Evolutionary conservation across 2,329 filamentous ascomycete genomes (phyloP).

Genomic region (Thielaviopsis punctulata): DNA sequence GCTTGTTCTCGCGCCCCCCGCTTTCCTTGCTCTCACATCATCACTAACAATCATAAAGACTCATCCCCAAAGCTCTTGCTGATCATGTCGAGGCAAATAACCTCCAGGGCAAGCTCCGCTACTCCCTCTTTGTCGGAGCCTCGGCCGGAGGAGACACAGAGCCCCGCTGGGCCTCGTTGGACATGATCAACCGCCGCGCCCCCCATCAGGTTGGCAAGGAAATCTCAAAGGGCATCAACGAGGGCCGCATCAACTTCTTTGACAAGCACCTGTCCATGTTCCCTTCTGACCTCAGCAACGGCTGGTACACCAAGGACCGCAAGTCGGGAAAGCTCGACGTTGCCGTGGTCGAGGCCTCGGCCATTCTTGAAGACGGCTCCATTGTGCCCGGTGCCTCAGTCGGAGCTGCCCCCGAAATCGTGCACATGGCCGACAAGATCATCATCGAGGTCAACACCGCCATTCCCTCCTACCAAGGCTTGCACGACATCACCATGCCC

Average conservation of each 20-base stretch:
- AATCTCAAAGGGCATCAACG: constrained; percentile 81
- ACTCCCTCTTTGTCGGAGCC: constrained; percentile 78
- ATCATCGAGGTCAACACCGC: constrained; percentile 87
- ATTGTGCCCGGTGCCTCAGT: constrained; percentile 78
- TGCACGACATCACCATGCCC: constrained; percentile 85
- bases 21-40: not conserved
- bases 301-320: constrained; percentile 70
- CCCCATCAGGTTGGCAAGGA: constrained; percentile 85
- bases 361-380: constrained; percentile 75
- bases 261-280: constrained; percentile 93
- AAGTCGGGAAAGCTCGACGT: constrained; percentile 61
- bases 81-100: constrained; percentile 80
- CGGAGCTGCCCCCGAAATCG: constrained; percentile 67
- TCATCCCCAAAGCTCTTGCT: constrained; percentile 58
- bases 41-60: not conserved
- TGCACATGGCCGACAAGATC: constrained; percentile 85
- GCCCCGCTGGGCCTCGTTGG: constrained; percentile 72
- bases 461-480: constrained; percentile 66
- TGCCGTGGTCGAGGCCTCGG: constrained; percentile 68
- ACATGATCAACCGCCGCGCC: constrained; percentile 76
- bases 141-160: constrained; percentile 80
- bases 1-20: too few species aligned
- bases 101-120: constrained; percentile 68
- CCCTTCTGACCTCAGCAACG: constrained; percentile 63
- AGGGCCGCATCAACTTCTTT: constrained; percentile 77